Evolutionary conservation across 306 rosid species (phyloP), one percentile per base, ranked within the genome.

Genomic region (Cucumis hystrix): DNA sequence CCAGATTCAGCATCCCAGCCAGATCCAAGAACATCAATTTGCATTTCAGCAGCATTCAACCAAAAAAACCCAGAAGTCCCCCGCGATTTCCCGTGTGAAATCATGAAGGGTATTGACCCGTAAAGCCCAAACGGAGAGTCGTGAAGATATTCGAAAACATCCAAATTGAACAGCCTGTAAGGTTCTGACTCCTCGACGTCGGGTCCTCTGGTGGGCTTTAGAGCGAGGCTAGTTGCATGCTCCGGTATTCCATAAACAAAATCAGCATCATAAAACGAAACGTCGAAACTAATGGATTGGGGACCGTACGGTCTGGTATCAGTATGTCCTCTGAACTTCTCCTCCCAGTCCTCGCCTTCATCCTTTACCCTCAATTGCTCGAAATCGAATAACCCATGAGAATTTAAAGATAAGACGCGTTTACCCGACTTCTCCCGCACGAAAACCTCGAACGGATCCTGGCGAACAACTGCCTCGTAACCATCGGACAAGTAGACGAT

Each of bases 1-100:
- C 88, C 88, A 0, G 88, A 83, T 47, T 89, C 97, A 0, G 92
- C 89, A 66, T 95, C 96, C 98, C 98, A 95, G 10, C 97, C 98
- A 1, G 86, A 25, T 4, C 84, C 92, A 43, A 95, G 95, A 76
- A 95, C 97, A 61, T 95, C 99, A 72, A 95, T 91, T 87, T 95
- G 99, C 97, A 95, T 95, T 77, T 95, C 99, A 2, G 99, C 99
- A 18, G 99, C 92, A 39, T 95, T 95, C 80, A 95, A 79, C 97
- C 99, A 95, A 85, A 90, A 92, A 77, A 95, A 95, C 6, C 99
- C 99, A 0, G 93, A 80, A 37, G 89, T 89, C 0, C 98, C 97
- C 18, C 89, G 65, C 0, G 68, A 64, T 62, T 88, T 91, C 25
- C 99, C 99, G 21, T 95, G 99, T 0, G 99, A 89, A 81, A 95